Percentiles rank a stretch among this genome's conserved stretches.
Evolutionary conservation across 225 moss, liverwort and hornwort genomes (phyloP).

Genomic region (Thuidium tamariscinum): DNA sequence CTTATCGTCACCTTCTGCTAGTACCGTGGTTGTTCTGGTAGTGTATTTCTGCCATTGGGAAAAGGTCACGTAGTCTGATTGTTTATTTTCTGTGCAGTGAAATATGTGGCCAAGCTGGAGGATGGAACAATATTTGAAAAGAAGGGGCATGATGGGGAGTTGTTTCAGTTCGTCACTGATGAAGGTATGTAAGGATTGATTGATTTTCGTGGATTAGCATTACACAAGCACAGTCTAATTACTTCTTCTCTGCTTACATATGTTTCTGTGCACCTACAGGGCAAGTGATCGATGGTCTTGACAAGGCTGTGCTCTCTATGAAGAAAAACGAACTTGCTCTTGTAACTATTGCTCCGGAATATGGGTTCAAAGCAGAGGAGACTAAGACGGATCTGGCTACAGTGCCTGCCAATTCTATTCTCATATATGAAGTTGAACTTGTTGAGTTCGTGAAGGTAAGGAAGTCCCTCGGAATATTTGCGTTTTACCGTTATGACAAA

Average conservation of each 20-base stretch:
- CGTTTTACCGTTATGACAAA: background rate
- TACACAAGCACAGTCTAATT: too few species aligned
- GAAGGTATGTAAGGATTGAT: conserved; percentile 48
- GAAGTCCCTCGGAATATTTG: background rate
- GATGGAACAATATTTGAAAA: conserved; percentile 75
- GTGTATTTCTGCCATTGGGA: background rate
- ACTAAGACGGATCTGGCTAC: conserved; percentile 48
- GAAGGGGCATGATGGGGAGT: conserved; percentile 51
- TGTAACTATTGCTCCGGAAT: conserved; percentile 55
- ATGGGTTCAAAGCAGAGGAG: conserved; percentile 57
- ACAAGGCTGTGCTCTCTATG: conserved; percentile 71
- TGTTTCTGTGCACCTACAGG: conserved; percentile 14
- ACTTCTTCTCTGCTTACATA: background rate
- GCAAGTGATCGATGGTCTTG: conserved; percentile 74
- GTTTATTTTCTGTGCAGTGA: conserved; percentile 35
- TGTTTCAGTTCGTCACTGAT: conserved; percentile 73
- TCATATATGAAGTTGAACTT: conserved; percentile 70
- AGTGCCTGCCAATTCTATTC: conserved; percentile 67
- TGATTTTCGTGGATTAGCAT: background rate
- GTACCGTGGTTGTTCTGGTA: background rate
- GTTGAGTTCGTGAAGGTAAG: conserved; percentile 73
- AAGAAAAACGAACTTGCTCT: conserved; percentile 70
- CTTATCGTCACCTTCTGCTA: background rate
- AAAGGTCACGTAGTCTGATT: background rate
- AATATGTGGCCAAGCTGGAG: conserved; percentile 60